Base-by-base conservation (phyloP, 1,139 yeast species). In the Geotrichum aggregatum region DNA sequence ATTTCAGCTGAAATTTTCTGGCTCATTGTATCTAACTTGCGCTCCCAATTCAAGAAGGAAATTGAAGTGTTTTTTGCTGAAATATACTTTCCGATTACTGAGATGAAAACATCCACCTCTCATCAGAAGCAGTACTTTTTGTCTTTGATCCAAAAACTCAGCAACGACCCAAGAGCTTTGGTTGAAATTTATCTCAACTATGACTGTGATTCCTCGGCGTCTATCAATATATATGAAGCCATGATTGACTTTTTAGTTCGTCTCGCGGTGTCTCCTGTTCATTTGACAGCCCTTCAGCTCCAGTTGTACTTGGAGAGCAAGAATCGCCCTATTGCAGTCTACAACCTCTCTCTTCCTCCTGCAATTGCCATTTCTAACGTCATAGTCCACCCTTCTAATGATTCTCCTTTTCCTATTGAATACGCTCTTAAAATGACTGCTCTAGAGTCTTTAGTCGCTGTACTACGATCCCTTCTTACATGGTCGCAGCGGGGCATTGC, bases 1-100 rank as follows among this genome's bases (percentile, higher is more conserved):
- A 79, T 92, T 19, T 83, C 95, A 1, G 76, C 94, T 47, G 98
- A 94, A 67, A 89, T 94, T 18, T 89, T 91, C 70, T 92, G 97
- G 96, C 72, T 91, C 47, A 75, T 94, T 59, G 75, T 91, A 47
- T 81, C 91, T 21, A 86, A 89, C 61, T 73, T 94, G 61, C 80
- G 98, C 63, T 79, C 86, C 5, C 94, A 87, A 61, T 89, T 92
- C 71, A 91, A 91, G 67, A 78, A 84, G 60, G 98, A 92, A 66
- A 87, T 94, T 47, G 96, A 96, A 1, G 96, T 94, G 0, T 87
- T 94, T 64, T 80, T 92, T 73, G 87, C 84, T 52, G 98, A 92
- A 65, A 88, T 92, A 47, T 94, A 92, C 68, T 86, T 92, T 70
- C 97, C 98, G 3, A 88, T 94, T 44, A 80, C 94, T 49, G 98